Conservation (phyloP, 164 flowering plant species). For the Chimonanthus praecox region DNA sequence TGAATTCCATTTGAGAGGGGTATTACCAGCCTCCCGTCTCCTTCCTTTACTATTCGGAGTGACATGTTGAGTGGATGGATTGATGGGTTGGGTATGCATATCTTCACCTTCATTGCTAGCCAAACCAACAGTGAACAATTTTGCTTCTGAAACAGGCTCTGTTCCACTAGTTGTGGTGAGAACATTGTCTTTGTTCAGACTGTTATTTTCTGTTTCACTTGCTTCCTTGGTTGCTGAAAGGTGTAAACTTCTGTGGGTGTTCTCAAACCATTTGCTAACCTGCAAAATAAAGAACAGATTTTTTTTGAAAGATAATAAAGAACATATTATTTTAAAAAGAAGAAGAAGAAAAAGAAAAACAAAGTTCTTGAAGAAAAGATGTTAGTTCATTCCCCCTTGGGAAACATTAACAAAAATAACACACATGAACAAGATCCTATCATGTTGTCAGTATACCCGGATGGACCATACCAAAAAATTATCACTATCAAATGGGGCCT, state of each 20-base stretch:
- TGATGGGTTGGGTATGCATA: neutral
- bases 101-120: neutral
- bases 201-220: conserved; percentile 4
- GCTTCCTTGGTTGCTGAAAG: conserved; percentile 13
- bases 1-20: neutral
- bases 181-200: conserved; percentile 1
- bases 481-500: neutral
- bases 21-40: neutral
- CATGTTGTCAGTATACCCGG: neutral
- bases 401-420: neutral
- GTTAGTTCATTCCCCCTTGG: neutral
- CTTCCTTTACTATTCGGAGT: neutral
- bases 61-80: neutral
- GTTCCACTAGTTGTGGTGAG: neutral
- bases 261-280: conserved; percentile 86
- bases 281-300: conserved; percentile 13
- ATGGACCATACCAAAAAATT: neutral
- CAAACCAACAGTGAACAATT: neutral
- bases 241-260: conserved; percentile 58
- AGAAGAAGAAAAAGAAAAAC: too few species aligned
- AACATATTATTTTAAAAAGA: neutral
- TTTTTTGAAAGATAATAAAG: neutral
- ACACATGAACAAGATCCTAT: neutral
- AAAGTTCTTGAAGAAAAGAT: neutral
- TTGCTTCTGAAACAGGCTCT: too few species aligned